Base-by-base conservation (phyloP, 1,139 yeast species). In the Saccharomycopsis phalli region DNA sequence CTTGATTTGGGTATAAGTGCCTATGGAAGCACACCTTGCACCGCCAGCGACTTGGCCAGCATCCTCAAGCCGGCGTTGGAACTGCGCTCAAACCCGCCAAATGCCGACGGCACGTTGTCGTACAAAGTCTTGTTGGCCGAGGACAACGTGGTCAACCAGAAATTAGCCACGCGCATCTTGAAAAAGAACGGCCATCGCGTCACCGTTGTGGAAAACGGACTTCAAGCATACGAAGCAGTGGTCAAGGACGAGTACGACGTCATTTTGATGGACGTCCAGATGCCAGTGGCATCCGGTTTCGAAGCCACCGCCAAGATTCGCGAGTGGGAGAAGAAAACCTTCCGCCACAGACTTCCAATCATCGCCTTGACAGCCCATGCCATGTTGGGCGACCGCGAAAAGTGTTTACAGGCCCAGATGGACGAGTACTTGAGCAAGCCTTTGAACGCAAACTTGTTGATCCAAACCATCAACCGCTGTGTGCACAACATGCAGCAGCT, bases 241-340 rank as follows among this genome's bases (percentile, higher is more conserved):
- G 70, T 77, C 56, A 58, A 64, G 37, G 31, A 42, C 26, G 68
- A 72, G 34, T 83, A 77, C 57, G 94, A 84, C 55, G 91, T 81
- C 38, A 84, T 84, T 13, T 69, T 84, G 50, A 84, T 84, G 95
- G 95, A 84, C 63, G 94, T 84, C 32, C 94, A 84, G 60, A 84
- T 84, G 95, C 95, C 95, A 4, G 86, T 83, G 6, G 83, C 84
- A 93, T 94, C 94, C 34, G 95, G 95, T 0, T 84, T 84, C 57
- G 94, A 84, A 56, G 94, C 94, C 3, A 83, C 94, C 1, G 84
- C 81, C 44, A 74, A 76, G 57, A 84, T 84, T 42, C 66, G 94
- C 52, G 88, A 81, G 57, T 83, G 93, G 93, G 95, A 84, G 60
- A 76, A 71, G 63, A 83, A 80, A 58, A 84, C 84, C n/a, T 77